These are phyloP conservation scores for Thermomucor indicae-seudaticae DNA, from an alignment of 371 early-diverging fungal genomes.

Conservation along the genomic window DNA sequence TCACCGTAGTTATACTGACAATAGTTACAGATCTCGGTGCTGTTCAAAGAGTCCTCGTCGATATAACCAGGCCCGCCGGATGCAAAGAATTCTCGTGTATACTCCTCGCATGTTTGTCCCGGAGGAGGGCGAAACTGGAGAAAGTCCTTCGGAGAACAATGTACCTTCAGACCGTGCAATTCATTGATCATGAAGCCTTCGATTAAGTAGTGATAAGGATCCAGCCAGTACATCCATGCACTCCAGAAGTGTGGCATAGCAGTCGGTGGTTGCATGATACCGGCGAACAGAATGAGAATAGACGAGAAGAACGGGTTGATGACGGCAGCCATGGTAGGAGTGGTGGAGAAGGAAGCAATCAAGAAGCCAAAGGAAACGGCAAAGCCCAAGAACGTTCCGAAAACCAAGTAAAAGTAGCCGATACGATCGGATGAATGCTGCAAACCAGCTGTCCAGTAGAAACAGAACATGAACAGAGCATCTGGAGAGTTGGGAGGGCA, in stretches of 20 bases:
- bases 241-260: constrained; percentile 76
- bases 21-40: constrained; percentile 58
- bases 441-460: constrained; percentile 77
- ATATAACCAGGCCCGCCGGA: constrained; percentile 56
- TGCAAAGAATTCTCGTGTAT: constrained; percentile 52
- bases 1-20: constrained; percentile 62
- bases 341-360: constrained; percentile 46
- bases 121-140: constrained; percentile 49
- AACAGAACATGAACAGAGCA: constrained; percentile 56
- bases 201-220: constrained; percentile 69
- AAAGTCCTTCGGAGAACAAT: constrained; percentile 49
- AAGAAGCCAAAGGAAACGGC: constrained; percentile 64
- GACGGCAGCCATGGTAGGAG: constrained; percentile 67
- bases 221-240: constrained; percentile 72
- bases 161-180: constrained; percentile 49
- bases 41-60: constrained; percentile 31
- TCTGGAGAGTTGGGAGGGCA: too few relatives aligned
- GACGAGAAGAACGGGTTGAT: constrained; percentile 73
- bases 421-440: constrained; percentile 43
- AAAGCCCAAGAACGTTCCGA: constrained; percentile 60
- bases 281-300: constrained; percentile 68
- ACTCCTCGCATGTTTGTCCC: constrained; percentile 60
- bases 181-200: constrained; percentile 76
- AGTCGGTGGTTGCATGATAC: constrained; percentile 63
- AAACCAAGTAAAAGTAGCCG: constrained; percentile 61